Evolutionary conservation across 352 stramenopile genomes (phyloP), one percentile per base, ranked within the genome.

Genomic region (Phytophthora multivora): DNA sequence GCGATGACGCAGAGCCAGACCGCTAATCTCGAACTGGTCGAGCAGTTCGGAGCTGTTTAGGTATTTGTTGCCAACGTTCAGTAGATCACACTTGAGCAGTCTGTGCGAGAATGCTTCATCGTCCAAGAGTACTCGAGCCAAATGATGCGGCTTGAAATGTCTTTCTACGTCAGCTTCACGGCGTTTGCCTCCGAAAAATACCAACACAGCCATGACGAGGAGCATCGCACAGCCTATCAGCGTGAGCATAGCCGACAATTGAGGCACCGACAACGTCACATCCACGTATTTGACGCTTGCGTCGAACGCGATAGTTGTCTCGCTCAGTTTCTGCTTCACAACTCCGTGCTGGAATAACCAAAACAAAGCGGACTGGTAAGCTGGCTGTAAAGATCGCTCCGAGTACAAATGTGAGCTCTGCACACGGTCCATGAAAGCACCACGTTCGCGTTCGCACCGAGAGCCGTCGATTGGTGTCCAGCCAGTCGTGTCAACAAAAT

Each of bases 1-100:
- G 23, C 75, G 67, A 60, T 86, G 75, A 8, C 71, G 63, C 7
- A 88, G 59, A 9, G 73, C 71, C 7, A 88, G 48, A 6, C 75
- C 78, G 6, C 63, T 73, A 40, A 88, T 79, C 65, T 88, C 78
- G 30, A 88, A 88, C 49, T 82, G 70, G 50, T 80, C 68, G 5
- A 88, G 63, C 41, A 82, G 52, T 69, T 86, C 75, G 9, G 78
- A 86, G 63, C 69, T 83, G 25, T 76, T 67, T 12, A 88, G 51
- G 9, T 78, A 77, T 21, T 80, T 77, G 43, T 73, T 77, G 25
- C 65, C 78, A 13, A 88, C 50, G 8, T 77, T 74, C 5, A 88
- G 58, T n/a, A 88, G 49, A 38, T 83, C 66, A 38, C 74, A 78
- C 46, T 78, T 75, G n/a, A 88, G 47, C 25, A 85, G 28, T 18